Evolutionary conservation across 1,284 basidiomycete species (phyloP), one percentile per base, ranked within the genome.

Genomic region (Ustilago bromivora): DNA sequence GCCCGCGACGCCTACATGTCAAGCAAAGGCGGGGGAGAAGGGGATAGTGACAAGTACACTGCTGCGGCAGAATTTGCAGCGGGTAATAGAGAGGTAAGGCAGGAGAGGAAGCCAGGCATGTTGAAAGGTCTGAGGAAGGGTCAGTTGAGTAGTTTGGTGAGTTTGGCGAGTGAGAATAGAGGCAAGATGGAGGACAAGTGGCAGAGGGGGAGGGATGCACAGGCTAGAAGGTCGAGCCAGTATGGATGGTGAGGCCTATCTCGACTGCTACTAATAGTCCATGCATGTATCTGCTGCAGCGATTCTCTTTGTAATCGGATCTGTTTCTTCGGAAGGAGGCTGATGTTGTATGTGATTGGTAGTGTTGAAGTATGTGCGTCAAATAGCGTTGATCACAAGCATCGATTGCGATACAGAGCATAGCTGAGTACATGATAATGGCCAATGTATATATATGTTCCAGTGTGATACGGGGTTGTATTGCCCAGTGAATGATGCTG

Each of bases 91-190:
- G 67, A 68, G 12, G 35, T 65, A 17, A 40, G 10, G 41, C 60
- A 56, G 38, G 54, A 54, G 40, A 76, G 76, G 55, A 78, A 78
- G 38, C 74, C 70, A 1, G 82, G 82, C 15, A 68, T 78, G 75
- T 51, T 73, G 35, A 72, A 70, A 67, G 63, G 84, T 52, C 34
- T 72, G 68, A 59, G 65, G 46, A 57, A 79, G 61, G 84, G 84
- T 19, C 84, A 85, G 66, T 76, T 85, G 40, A 77, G 73, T 28
- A 76, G 76, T 32, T 65, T 85, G 17, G 53, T 85, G 15, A 80
- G 68, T 35, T 65, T 79, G 69, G 84, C 84, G 7, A 62, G 63
- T 7, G 82, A 85, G 61, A 79, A 77, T 10, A 57, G 79, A 17
- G 63, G 67, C 9, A 57, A 69, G 66, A 51, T 84, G 28, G 82